A percentile compares a stretch with the other conserved stretches of the same genome.
Conservation (phyloP, 148 eudicot genomes). For the Spergularia bocconei region DNA sequence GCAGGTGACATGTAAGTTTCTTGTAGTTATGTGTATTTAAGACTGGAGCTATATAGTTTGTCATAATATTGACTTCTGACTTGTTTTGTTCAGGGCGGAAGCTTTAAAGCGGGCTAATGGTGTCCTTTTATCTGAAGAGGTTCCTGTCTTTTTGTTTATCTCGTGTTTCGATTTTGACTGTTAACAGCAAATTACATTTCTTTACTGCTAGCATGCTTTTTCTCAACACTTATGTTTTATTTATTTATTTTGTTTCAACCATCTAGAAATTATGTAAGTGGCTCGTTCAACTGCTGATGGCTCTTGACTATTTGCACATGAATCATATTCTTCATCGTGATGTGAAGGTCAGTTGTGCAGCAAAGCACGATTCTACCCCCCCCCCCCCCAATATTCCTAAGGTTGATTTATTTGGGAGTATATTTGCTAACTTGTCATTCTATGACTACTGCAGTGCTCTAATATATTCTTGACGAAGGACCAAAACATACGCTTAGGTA, state of each 20-base stretch:
- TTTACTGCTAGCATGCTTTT: conserved; percentile 11
- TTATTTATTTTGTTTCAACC: conserved; percentile 6
- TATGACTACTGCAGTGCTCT: conserved; percentile 65
- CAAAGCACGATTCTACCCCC: neutral
- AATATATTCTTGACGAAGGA: conserved; percentile 91
- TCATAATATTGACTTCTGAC: conserved; percentile 14
- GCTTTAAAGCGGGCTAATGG: conserved; percentile 81
- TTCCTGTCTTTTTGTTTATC: conserved; percentile 23
- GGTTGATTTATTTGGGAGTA: neutral
- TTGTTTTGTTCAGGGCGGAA: conserved; percentile 59
- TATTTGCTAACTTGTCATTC: conserved; percentile 18
- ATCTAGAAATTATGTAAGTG: conserved; percentile 82
- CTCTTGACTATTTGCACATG: conserved; percentile 82
- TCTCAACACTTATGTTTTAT: neutral
- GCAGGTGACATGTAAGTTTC: conserved; percentile 97
- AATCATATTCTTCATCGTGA: conserved; percentile 97
- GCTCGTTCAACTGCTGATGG: conserved; percentile 96
- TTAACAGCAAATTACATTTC: conserved; percentile 8
- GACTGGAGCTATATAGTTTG: neutral
- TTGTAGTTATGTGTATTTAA: conserved; percentile 4
- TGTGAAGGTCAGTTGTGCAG: conserved; percentile 62
- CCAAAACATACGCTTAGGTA: conserved; percentile 93
- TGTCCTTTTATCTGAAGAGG: conserved; percentile 84
- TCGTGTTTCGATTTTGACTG: neutral
- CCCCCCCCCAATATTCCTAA: neutral